Percentiles rank a stretch among this genome's conserved stretches.
Conservation (phyloP, 768 basidiomycete species). For the Pisolithus albus region DNA sequence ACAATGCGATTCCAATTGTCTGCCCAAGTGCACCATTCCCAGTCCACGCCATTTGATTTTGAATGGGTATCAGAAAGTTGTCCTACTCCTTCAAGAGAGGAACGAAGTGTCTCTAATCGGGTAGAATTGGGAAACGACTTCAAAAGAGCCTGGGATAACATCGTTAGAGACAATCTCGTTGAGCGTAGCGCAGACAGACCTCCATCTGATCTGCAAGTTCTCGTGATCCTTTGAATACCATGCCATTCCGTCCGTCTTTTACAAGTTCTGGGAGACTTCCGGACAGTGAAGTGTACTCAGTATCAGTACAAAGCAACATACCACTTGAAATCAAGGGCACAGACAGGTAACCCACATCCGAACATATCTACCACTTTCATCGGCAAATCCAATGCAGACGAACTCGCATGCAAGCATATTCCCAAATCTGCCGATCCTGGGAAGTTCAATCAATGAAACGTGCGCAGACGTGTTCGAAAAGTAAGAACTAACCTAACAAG, state of each 20-base stretch:
- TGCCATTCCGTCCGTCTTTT: conserved; percentile 75
- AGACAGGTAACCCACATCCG: conserved; percentile 90
- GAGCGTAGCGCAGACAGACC: conserved; percentile 19
- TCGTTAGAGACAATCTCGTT: neutral
- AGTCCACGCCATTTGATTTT: conserved; percentile 23
- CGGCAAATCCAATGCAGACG: conserved; percentile 85
- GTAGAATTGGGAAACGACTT: conserved; percentile 52
- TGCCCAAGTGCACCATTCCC: conserved; percentile 74
- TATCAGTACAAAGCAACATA: conserved; percentile 29
- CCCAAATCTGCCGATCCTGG: conserved; percentile 88
- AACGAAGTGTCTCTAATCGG: conserved; percentile 44
- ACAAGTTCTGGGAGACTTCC: conserved; percentile 81
- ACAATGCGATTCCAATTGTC: conserved; percentile 77
- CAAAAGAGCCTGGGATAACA: conserved; percentile 44
- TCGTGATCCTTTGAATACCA: conserved; percentile 59
- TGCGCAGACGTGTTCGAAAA: neutral
- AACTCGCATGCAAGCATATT: conserved; percentile 84
- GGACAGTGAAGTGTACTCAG: conserved; percentile 1
- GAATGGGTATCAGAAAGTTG: conserved; percentile 15
- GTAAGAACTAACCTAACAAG: conserved; percentile 53
- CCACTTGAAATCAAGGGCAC: conserved; percentile 84
- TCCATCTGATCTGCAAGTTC: conserved; percentile 70
- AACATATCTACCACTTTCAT: conserved; percentile 99
- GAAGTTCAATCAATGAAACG: neutral
- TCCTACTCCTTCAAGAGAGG: conserved; percentile 37